Evolutionary conservation across 2,329 filamentous ascomycete species (phyloP).

Genomic region (Fusarium sp.): DNA sequence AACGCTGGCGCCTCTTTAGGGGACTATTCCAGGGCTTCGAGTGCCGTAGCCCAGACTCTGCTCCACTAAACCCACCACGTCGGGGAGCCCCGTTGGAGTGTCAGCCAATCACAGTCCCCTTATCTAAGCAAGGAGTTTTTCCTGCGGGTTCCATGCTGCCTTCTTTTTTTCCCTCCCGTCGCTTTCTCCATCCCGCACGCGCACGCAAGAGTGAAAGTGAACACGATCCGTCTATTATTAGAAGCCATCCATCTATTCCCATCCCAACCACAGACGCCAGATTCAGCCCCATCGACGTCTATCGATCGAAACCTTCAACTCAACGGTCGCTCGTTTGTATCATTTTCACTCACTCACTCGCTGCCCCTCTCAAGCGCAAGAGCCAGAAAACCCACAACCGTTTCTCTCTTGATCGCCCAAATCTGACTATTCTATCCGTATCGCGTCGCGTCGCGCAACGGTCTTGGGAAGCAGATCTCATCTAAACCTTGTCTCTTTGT

Average conservation of each 20-base stretch:
- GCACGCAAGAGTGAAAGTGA: constrained; percentile 46
- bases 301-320: constrained; percentile 31
- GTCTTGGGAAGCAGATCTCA: not conserved
- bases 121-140: constrained; percentile 39
- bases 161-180: constrained; percentile 44
- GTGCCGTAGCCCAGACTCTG: constrained; percentile 18
- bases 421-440: constrained; percentile 9
- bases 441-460: constrained; percentile 37
- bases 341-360: not conserved
- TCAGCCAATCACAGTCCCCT: constrained; percentile 18
- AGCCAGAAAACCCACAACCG: constrained; percentile 5
- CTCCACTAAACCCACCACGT: constrained; percentile 16
- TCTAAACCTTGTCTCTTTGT: not conserved
- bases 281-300: constrained; percentile 49
- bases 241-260: constrained; percentile 43
- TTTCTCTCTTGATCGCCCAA: not conserved
- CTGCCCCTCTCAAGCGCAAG: constrained; percentile 20
- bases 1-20: constrained; percentile 28
- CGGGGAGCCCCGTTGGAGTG: constrained; percentile 15
- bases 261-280: constrained; percentile 46
- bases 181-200: constrained; percentile 38
- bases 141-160: constrained; percentile 40
- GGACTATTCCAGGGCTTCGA: constrained; percentile 27
- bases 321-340: constrained; percentile 15
- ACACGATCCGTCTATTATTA: constrained; percentile 51